Evolutionary conservation across 2,329 filamentous ascomycete genomes (phyloP), one percentile per base, ranked within the genome.

Genomic region (Aspergillus vadensis): DNA sequence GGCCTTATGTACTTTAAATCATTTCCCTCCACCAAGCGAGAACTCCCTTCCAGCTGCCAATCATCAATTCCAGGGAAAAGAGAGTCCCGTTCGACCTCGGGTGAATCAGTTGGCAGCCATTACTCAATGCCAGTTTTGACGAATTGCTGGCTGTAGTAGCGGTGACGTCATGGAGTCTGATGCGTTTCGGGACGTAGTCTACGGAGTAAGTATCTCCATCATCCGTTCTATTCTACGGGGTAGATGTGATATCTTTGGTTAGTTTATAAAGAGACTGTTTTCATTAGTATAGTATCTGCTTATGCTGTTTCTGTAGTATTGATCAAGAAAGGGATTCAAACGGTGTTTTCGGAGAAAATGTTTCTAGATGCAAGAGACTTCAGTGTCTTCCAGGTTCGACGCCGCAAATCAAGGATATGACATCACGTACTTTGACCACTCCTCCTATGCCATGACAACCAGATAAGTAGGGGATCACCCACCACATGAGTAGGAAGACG

Each of bases 131-230:
- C 36, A 23, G 25, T 32, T 21, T 21, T 5, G 50, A 30, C n/a
- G 30, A 51, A 32, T 32, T 19, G 38, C 52, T 25, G 23, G 38
- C 5, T 21, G 36, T 23, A 36, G 17, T n/a, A 14, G 15, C 10
- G 30, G 49, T 62, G 60, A 62, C 60, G 60, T 62, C 60, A 62
- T 62, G 17, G 48, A 60, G 57, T 54, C 60, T 57, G 41, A 48
- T 25, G 32, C 32, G n/a, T 39, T 5, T 15, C 32, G 32, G 41
- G 19, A 44, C 15, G 17, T 4, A 19, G 6, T 25, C 23, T 25
- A 25, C 23, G 6, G 6, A 25, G 23, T 7, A 25, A 10, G 7
- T 43, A 17, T 21, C 39, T 4, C 10, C 19, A 44, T 44, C 19
- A 14, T 44, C 10, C 30, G 4, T 32, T 36, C 12, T 44, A 5